Conservation (phyloP, 2,329 filamentous ascomycete genomes). For the Purpureocillium lavendulum region DNA sequence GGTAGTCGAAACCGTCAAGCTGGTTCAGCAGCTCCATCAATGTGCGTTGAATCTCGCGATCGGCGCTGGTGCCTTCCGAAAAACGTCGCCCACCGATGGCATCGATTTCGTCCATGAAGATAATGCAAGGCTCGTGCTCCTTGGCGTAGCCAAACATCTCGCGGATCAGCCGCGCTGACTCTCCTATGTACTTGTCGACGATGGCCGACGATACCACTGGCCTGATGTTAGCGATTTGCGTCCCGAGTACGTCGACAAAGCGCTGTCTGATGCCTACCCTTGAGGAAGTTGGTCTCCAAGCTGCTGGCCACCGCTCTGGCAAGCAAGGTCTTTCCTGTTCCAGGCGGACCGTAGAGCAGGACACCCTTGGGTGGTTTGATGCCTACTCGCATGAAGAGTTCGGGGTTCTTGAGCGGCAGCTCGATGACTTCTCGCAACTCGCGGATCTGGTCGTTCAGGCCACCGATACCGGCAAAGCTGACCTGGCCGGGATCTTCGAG, state of each 20-base stretch:
- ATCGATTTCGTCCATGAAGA: constrained; percentile 99
- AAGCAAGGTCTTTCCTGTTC: constrained; percentile 92
- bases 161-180: constrained; percentile 91
- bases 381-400: constrained; percentile 90
- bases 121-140: constrained; percentile 98
- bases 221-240: constrained; percentile 11
- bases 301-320: constrained; percentile 93
- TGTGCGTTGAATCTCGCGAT: constrained; percentile 96
- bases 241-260: too few species aligned
- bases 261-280: constrained; percentile 47
- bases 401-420: constrained; percentile 94
- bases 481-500: constrained; percentile 95
- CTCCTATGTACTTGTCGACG: constrained; percentile 98
- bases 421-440: constrained; percentile 97
- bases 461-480: constrained; percentile 95
- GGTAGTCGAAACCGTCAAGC: constrained; percentile 96
- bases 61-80: constrained; percentile 93
- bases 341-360: constrained; percentile 88
- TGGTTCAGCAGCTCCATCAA: constrained; percentile 99
- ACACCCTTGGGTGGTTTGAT: constrained; percentile 99
- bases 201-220: constrained; percentile 96
- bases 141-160: constrained; percentile 99
- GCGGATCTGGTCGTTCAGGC: constrained; percentile 95
- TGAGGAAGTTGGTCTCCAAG: constrained; percentile 95
- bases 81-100: constrained; percentile 95